Conservation (phyloP, 2,329 filamentous ascomycete species). For the Arthrobotrys pseudoclavata region DNA sequence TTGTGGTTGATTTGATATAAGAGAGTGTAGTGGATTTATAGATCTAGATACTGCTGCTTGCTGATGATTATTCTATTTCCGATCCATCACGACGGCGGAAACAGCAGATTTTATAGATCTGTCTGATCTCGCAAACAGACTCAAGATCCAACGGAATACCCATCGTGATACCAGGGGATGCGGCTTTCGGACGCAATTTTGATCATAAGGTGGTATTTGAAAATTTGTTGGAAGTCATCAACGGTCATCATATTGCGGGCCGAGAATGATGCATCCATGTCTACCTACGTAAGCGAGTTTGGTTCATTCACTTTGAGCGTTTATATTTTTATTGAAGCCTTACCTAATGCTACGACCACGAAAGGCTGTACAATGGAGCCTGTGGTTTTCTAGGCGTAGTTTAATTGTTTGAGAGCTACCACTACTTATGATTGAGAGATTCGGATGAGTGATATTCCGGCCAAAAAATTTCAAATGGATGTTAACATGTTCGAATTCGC, state of each 20-base stretch:
- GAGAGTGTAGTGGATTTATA: background rate
- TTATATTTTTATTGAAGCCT: background rate
- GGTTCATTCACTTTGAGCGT: background rate
- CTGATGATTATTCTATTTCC: background rate
- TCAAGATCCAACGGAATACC: background rate
- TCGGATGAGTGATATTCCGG: too few relatives aligned
- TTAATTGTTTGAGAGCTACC: background rate
- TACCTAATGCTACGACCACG: slow-evolving; percentile 14
- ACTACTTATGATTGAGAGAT: too few relatives aligned
- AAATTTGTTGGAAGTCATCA: slow-evolving; percentile 23
- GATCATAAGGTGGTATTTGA: background rate
- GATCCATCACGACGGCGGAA: background rate
- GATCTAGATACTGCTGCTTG: background rate
- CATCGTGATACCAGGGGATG: background rate
- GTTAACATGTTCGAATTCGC: background rate
- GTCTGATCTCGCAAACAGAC: background rate
- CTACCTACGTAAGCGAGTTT: slow-evolving; percentile 21
- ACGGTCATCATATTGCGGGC: slow-evolving; percentile 19
- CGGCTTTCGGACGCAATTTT: background rate
- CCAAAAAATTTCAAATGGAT: too few relatives aligned
- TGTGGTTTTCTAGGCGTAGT: background rate
- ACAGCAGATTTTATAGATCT: slow-evolving; percentile 3
- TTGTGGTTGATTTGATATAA: background rate
- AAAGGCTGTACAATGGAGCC: background rate
- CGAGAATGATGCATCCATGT: background rate